Evolutionary conservation across 2,329 filamentous ascomycete species (phyloP).

Genomic region (Exophiala spinifera): DNA sequence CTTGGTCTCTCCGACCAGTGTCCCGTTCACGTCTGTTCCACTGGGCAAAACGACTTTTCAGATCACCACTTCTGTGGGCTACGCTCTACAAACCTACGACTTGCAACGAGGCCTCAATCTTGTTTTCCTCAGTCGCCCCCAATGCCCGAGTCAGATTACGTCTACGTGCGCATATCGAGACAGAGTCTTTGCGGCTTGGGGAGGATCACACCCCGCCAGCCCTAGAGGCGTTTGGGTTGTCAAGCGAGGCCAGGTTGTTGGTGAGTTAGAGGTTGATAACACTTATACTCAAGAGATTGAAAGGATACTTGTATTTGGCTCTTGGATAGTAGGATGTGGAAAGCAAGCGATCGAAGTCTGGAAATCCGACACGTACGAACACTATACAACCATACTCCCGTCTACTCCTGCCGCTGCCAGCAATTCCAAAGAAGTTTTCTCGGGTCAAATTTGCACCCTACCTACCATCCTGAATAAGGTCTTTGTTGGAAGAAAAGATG

Average conservation of each 20-base stretch:
- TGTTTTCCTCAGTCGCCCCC: constrained; percentile 87
- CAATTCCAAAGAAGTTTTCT: constrained; percentile 65
- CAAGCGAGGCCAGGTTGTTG: constrained; percentile 82
- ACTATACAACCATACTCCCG: constrained; percentile 77
- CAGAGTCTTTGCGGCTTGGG: constrained; percentile 86
- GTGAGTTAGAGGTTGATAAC: constrained; percentile 66
- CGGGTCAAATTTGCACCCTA: constrained; percentile 78
- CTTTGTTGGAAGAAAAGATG: constrained; percentile 81
- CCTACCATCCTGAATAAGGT: constrained; percentile 96
- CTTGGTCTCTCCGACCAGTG: constrained; percentile 82
- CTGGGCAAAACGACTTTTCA: constrained; percentile 94
- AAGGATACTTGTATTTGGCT: constrained; percentile 78
- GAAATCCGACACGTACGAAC: constrained; percentile 77
- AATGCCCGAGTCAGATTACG: constrained; percentile 81
- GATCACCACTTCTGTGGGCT: constrained; percentile 90
- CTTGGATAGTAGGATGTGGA: constrained; percentile 83
- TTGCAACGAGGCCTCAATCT: constrained; percentile 84
- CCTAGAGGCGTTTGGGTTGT: constrained; percentile 80
- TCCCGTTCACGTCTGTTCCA: constrained; percentile 85
- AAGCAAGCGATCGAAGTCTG: constrained; percentile 78
- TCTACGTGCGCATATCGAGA: constrained; percentile 86
- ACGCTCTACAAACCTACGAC: constrained; percentile 92
- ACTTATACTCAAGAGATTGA: constrained; percentile 64
- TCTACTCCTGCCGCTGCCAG: constrained; percentile 53
- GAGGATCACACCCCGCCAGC: constrained; percentile 53